Percentiles rank a stretch among this genome's conserved stretches.
Conservation (phyloP, 2,329 filamentous ascomycete genomes). For the Exophiala viscosa region DNA sequence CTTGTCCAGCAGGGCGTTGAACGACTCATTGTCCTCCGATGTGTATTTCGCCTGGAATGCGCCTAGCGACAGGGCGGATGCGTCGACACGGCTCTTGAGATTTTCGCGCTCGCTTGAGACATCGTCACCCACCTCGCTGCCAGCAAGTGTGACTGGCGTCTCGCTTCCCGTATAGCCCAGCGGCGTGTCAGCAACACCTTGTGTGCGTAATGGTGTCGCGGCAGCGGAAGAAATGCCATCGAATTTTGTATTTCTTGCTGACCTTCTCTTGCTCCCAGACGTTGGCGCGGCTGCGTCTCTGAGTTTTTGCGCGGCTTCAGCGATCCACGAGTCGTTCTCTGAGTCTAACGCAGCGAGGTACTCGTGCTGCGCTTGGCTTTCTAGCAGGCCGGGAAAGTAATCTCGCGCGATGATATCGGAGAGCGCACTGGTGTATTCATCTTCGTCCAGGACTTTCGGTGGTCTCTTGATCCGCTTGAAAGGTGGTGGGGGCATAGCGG, state of each 20-base stretch:
- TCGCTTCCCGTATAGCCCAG: slow-evolving; percentile 34
- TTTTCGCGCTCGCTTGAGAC: slow-evolving; percentile 32
- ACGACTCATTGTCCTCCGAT: slow-evolving; percentile 96
- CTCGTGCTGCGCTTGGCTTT: slow-evolving; percentile 82
- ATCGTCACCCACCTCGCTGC: slow-evolving; percentile 40
- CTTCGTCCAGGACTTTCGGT: slow-evolving; percentile 83
- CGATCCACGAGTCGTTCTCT: slow-evolving; percentile 79
- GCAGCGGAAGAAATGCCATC: slow-evolving; percentile 19
- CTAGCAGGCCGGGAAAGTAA: slow-evolving; percentile 89
- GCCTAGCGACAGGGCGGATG: slow-evolving; percentile 69
- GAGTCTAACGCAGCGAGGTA: slow-evolving; percentile 90
- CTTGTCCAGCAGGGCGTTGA: slow-evolving; percentile 85
- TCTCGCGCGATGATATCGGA: slow-evolving; percentile 94
- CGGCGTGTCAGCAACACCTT: slow-evolving; percentile 21
- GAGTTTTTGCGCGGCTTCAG: slow-evolving; percentile 68
- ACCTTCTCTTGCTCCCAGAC: slow-evolving; percentile 39
- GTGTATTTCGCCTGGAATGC: slow-evolving; percentile 92
- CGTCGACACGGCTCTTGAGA: slow-evolving; percentile 55
- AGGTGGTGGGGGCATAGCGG: slow-evolving; percentile 82
- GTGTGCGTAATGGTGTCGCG: slow-evolving; percentile 3
- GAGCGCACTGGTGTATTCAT: slow-evolving; percentile 83
- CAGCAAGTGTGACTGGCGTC: slow-evolving; percentile 54
- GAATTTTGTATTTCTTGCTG: slow-evolving; percentile 29
- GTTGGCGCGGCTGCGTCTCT: slow-evolving; percentile 76
- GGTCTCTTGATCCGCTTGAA: slow-evolving; percentile 90